Evolutionary conservation across 2,329 filamentous ascomycete genomes (phyloP).

Genomic region (Cryphonectria parasitica): DNA sequence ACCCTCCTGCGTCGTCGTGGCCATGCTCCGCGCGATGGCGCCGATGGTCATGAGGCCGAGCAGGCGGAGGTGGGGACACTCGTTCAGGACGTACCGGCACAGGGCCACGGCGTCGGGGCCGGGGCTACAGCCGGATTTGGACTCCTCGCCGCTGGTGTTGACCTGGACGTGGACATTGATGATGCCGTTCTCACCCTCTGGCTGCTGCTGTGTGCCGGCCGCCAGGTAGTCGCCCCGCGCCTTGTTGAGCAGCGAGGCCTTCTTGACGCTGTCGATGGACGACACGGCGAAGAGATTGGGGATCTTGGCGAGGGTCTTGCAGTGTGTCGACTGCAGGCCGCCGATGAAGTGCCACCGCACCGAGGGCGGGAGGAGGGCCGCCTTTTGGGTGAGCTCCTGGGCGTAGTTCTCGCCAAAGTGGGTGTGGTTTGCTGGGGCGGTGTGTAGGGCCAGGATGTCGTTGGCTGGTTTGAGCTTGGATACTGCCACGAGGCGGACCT

Average conservation of each 20-base stretch:
- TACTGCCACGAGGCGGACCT: constrained; percentile 89
- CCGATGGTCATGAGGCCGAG: constrained; percentile 96
- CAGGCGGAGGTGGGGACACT: constrained; percentile 74
- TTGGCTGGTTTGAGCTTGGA: constrained; percentile 94
- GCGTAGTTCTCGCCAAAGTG: constrained; percentile 98
- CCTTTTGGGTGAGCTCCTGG: constrained; percentile 87
- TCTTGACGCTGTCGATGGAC: constrained; percentile 86
- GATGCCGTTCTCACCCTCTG: not conserved
- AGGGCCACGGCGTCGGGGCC: constrained; percentile 63
- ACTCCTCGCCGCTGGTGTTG: constrained; percentile 88
- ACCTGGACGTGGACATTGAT: constrained; percentile 87
- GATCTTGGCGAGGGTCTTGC: constrained; percentile 82
- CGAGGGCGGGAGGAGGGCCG: constrained; percentile 71
- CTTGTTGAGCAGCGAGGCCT: constrained; percentile 80
- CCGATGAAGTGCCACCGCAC: constrained; percentile 98
- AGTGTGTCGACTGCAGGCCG: constrained; percentile 88
- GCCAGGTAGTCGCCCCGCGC: constrained; percentile 60
- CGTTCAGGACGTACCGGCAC: constrained; percentile 66
- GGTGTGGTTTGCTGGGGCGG: constrained; percentile 58
- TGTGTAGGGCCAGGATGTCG: constrained; percentile 85
- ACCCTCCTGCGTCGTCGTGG: constrained; percentile 64
- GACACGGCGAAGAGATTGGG: constrained; percentile 91
- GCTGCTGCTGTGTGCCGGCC: constrained; percentile 25
- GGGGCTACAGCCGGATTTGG: constrained; percentile 81
- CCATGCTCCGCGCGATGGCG: constrained; percentile 83